These are phyloP conservation scores for Plasmodium billcollinsi DNA, from an alignment of 169 alveolate species.

Conservation along the genomic window DNA sequence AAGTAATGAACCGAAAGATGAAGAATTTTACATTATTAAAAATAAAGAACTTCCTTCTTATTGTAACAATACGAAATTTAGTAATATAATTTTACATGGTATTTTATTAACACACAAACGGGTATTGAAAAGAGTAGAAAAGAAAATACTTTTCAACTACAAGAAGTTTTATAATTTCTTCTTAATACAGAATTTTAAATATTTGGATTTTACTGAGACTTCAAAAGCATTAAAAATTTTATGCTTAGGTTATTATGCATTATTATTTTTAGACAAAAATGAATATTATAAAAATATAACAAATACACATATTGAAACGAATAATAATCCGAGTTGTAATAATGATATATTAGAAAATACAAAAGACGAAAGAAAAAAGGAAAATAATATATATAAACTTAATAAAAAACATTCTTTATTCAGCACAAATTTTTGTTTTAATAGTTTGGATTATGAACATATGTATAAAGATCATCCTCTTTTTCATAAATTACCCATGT, in stretches of 20 bases:
- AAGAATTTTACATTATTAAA: conserved; percentile 9
- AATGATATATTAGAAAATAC: neutral
- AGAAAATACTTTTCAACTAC: conserved; percentile 35
- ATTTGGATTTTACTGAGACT: conserved; percentile 27
- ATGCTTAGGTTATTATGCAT: conserved; percentile 64
- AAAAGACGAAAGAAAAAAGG: neutral
- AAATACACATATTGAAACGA: neutral
- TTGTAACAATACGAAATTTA: conserved; percentile 8
- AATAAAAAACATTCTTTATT: neutral
- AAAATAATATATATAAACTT: neutral
- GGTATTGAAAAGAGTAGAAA: conserved; percentile 39
- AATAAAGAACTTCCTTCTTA: neutral
- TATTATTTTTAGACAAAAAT: conserved; percentile 30
- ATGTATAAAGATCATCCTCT: neutral
- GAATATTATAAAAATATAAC: neutral
- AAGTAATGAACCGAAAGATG: neutral
- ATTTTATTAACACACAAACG: conserved; percentile 62
- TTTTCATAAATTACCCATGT: conserved; percentile 42
- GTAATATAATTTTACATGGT: conserved; percentile 32
- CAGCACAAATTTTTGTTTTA: neutral
- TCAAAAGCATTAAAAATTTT: conserved; percentile 50
- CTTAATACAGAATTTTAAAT: conserved; percentile 34
- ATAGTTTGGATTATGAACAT: neutral
- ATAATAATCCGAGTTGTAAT: neutral
- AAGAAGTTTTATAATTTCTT: conserved; percentile 43